phyloP scores from a whole-genome alignment of 345 rosid species.

The Dovyalis caffra region DNA sequence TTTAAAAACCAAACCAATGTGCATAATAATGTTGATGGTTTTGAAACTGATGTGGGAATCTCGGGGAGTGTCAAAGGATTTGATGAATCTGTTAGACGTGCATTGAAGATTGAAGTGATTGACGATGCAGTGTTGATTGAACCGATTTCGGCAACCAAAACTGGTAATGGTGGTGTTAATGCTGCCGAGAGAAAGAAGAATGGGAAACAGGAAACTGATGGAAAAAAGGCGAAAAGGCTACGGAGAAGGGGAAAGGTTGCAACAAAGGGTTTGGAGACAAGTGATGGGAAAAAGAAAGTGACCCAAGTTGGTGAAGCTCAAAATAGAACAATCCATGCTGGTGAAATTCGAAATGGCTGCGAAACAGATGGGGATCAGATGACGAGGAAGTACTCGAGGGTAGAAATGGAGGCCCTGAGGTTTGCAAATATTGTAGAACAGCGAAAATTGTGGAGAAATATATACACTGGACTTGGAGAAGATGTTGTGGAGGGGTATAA shows the following conservation, averaged over 20 bases:
- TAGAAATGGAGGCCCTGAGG: conserved; percentile 74
- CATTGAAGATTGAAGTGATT: conserved; percentile 57
- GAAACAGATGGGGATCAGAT: conserved; percentile 10
- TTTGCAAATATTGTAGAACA: conserved; percentile 55
- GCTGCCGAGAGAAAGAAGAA: conserved; percentile 40
- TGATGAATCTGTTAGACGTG: conserved; percentile 31
- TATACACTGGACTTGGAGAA: conserved; percentile 52
- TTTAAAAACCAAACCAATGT: conserved; percentile 28
- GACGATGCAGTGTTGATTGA: conserved; percentile 76
- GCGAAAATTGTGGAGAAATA: conserved; percentile 55
- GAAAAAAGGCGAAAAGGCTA: conserved; percentile 41
- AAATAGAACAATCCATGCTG: neutral
- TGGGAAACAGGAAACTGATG: conserved; percentile 36
- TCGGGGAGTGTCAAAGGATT: conserved; percentile 23
- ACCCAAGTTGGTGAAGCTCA: conserved; percentile 21
- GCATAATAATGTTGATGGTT: conserved; percentile 13
- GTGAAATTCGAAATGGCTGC: conserved; percentile 7
- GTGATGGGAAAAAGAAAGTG: conserved; percentile 18
- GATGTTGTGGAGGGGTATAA: conserved; percentile 52
- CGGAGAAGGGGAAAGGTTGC: conserved; percentile 42
- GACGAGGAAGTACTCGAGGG: conserved; percentile 46
- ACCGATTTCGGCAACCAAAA: conserved; percentile 34
- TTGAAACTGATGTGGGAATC: conserved; percentile 11
- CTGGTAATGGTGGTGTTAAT: conserved; percentile 29
- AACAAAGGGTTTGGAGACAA: conserved; percentile 17